These are phyloP conservation scores for Esteya vermicola DNA, from an alignment of 2,329 filamentous ascomycete genomes.

Conservation along the genomic window DNA sequence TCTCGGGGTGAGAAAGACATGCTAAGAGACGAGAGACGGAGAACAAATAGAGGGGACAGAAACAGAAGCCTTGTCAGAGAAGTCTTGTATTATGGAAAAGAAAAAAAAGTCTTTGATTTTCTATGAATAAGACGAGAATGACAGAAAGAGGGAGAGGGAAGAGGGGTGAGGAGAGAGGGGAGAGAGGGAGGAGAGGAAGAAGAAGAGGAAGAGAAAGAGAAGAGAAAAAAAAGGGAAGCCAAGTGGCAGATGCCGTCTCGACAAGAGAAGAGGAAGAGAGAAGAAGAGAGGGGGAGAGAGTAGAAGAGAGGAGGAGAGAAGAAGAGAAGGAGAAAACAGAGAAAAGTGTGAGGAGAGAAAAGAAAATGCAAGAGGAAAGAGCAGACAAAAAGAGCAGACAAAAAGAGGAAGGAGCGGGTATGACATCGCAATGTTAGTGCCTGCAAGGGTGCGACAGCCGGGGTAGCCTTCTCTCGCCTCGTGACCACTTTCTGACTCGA, in stretches of 20 bases:
- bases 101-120: too few species aligned
- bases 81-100: too few species aligned
- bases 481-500: too few species aligned
- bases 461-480: too few species aligned
- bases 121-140: neutral
- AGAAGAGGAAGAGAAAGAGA: neutral
- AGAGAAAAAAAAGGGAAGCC: neutral
- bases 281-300: neutral
- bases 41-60: neutral
- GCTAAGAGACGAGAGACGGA: neutral
- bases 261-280: neutral
- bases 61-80: too few species aligned
- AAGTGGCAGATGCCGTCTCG: neutral
- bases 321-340: neutral
- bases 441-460: too few species aligned
- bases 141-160: neutral
- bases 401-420: neutral
- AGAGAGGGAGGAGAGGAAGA: neutral
- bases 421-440: neutral
- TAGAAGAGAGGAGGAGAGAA: neutral
- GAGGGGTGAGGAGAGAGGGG: neutral
- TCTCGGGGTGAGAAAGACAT: conserved; percentile 6
- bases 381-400: neutral
- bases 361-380: neutral
- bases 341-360: neutral